Base-by-base conservation (phyloP, 2,329 filamentous ascomycete species). In the Colletotrichum trifolii region DNA sequence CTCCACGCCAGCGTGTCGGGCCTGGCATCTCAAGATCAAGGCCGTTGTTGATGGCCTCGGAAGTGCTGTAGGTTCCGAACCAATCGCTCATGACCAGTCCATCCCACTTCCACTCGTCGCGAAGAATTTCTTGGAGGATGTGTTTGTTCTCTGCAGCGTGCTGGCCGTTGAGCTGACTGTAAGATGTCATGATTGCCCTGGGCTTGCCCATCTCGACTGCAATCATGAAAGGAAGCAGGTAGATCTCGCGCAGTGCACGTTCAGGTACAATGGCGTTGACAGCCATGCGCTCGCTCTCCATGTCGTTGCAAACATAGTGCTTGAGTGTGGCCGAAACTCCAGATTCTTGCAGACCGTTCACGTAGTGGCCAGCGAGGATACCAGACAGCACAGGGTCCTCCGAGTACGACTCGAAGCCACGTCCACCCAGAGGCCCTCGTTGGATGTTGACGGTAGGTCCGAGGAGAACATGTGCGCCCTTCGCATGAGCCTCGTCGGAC, bases 391-490 rank as follows among this genome's bases (percentile, higher is more conserved):
- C 80, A 10, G 85, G 85, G 69, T 88, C 86, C 70, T 88, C 85
- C 47, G 83, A 79, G 54, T 87, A 80, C 6, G 84, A 87, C 75
- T 88, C 86, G 67, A 88, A 88, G 40, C 85, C 85, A 52, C 86
- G 82, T 2, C 86, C 86, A 17, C 86, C 86, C 1, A 88, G 78
- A 11, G 85, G 86, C 4, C 82, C 83, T 48, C 86, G 80, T 70
- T 87, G 85, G 79, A 87, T 87, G 72, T 88, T 87, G 70, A 89
- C 86, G 10, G 87, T 89, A 4, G 87, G 87, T 0, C 87, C 87
- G 0, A 89, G 79, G 65, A 87, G 83, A 13, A 79, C 81, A 71
- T 88, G 85, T 3, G 84, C 85, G 39, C 84, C 85, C 73, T 88
- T 87, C 0, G 81, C 81, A 47, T 83, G 81, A 34, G 84, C 81